Base-by-base conservation (phyloP, 2,329 filamentous ascomycete genomes). In the Didymella sp. region DNA sequence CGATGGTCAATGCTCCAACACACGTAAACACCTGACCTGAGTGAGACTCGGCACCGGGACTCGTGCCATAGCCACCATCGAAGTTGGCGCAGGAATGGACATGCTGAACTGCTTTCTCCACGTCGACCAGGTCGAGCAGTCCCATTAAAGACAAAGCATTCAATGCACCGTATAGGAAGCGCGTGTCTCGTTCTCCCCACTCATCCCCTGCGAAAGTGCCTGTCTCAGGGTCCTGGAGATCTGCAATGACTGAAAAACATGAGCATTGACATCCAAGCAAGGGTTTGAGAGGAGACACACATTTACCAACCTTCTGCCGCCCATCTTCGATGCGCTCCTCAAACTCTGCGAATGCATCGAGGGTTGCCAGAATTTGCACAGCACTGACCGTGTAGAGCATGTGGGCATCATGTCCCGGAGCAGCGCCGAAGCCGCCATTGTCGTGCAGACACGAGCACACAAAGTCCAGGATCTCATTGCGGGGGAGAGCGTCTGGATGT, bases 21-120 rank as follows among this genome's bases (percentile, higher is more conserved):
- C 95, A 99, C 6, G 94, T 96, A 75, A 96, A 97, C 42, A 98
- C 92, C 78, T 99, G 95, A 13, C 93, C 95, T 0, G 94, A 88
- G 76, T 99, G 95, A 24, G 93, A 96, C 77, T 99, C 95, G 17
- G 92, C 92, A 8, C 93, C 93, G 1, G 95, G 95, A 38, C 86
- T 87, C 38, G 93, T 89, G 15, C 95, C 95, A 76, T 96, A 99
- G 17, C 91, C 95, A 35, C 95, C 95, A 74, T 99, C 95, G 64
- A 96, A 91, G 76, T 99, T 99, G 68, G 88, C 87, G 75, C 95
- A 99, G 6, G 88, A 85, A 56, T 87, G 85, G 56, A 99, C 82
- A 73, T 97, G 88, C 5, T 85, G 79, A 8, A 96, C 89, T 0
- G 93, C 93, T 73, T 89, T 91, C 56, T 89, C 81, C 5, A 97